Evolutionary conservation across 1,139 yeast genomes (phyloP).

Genomic region (Torulaspora globosa): DNA sequence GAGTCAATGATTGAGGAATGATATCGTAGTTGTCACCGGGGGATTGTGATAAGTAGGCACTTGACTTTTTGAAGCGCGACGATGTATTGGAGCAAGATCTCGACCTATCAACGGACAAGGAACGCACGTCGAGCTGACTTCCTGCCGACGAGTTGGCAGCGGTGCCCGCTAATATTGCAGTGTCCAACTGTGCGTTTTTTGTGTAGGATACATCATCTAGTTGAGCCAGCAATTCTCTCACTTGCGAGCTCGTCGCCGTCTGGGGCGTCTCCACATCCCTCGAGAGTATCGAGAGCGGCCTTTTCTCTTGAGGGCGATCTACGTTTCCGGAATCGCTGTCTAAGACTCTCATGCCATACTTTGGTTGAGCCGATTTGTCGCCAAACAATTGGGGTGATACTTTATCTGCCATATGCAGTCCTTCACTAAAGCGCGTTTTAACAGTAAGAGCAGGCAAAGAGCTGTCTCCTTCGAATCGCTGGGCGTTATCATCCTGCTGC

Average conservation of each 20-base stretch:
- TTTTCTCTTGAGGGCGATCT: not conserved
- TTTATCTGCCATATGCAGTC: not conserved
- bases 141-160: constrained; percentile 8
- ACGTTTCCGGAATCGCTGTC: not conserved
- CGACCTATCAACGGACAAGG: constrained; percentile 6
- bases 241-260: constrained; percentile 27
- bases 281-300: constrained; percentile 1
- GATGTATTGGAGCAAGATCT: constrained; percentile 3
- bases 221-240: constrained; percentile 33
- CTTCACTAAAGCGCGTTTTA: constrained; percentile 4
- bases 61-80: constrained; percentile 23
- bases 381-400: too few relatives aligned
- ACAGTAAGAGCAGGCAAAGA: constrained; percentile 5
- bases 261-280: constrained; percentile 12
- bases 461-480: not conserved
- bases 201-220: constrained; percentile 32
- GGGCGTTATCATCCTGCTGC: not conserved
- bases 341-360: not conserved
- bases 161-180: constrained; percentile 6
- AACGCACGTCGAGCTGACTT: constrained; percentile 5
- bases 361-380: too few relatives aligned
- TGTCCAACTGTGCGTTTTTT: constrained; percentile 22
- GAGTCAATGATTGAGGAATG: constrained; percentile 7
- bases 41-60: constrained; percentile 29
- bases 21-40: constrained; percentile 7